Base-by-base conservation (phyloP, 768 basidiomycete species). In the Boletus vinaceobasis region DNA sequence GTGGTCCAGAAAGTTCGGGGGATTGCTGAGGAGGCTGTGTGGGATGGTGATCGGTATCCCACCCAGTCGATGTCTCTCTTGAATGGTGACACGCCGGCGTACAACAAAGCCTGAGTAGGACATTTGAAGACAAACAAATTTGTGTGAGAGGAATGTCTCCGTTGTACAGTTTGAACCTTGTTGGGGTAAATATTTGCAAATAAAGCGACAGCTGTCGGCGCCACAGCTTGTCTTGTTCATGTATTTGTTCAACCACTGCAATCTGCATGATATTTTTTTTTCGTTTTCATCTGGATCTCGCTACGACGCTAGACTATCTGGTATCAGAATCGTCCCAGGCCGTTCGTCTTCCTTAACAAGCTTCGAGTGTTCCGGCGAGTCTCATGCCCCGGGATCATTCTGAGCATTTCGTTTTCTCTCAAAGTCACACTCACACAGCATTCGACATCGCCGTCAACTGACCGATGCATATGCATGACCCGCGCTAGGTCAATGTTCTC, bases 1-100 rank as follows among this genome's bases (percentile, higher is more conserved):
- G 75, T 76, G 2, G 60, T 79, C 9, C 59, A 65, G 19, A 69
- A 70, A 44, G 65, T 80, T 1, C 65, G 77, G 4, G 60, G 43
- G 1, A 55, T 76, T 6, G 75, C 75, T 5, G 69, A 71, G 14
- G 63, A 63, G 17, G 74, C 72, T 1, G 58, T 32, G 13, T 58
- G 48, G 50, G 68, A 59, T 35, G 71, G 69, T 4, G 64, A 60
- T 38, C 63, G 68, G 21, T 72, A 72, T 45, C 61, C 65, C 3
- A 11, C 57, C 1, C 45, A 15, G 7, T 1, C 10, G 2, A 26
- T 48, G 46, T 19, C 51, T 36, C 0, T 45, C 6, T 7, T 64
- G 51, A 71, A 51, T 8, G 63, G 45, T 26, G 66, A 69, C 10
- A 70, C 69, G 1, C 58, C 65, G 3, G 43, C 53, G 8, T 46